These are phyloP conservation scores for Cytospora leucostoma DNA, from an alignment of 2,329 filamentous ascomycete genomes.

Conservation along the genomic window DNA sequence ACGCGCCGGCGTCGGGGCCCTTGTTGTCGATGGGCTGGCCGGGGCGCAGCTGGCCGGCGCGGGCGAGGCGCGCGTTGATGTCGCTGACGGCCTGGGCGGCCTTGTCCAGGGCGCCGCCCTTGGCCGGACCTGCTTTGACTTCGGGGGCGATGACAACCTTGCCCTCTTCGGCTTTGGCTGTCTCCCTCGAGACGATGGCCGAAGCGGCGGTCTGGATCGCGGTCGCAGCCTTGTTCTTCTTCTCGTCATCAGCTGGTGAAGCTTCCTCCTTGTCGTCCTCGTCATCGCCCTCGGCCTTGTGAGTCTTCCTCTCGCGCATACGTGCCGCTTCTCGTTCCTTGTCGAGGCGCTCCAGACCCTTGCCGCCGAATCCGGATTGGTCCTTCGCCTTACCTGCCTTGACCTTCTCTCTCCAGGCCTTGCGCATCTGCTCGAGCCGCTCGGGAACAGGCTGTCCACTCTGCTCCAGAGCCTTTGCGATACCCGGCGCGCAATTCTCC, in stretches of 20 bases:
- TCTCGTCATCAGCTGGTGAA: conserved; percentile 62
- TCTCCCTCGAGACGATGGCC: conserved; percentile 55
- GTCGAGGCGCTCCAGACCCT: conserved; percentile 88
- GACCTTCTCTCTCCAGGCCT: conserved; percentile 82
- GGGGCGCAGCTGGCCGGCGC: conserved; percentile 83
- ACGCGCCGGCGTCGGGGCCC: conserved; percentile 93
- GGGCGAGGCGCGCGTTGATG: conserved; percentile 88
- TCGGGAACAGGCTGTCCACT: conserved; percentile 84
- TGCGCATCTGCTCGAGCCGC: conserved; percentile 63
- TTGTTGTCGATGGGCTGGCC: conserved; percentile 98
- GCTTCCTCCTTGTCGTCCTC: conserved; percentile 71
- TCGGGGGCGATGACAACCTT: conserved; percentile 34
- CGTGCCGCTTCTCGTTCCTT: conserved; percentile 87
- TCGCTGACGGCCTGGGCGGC: conserved; percentile 87
- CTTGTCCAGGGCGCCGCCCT: conserved; percentile 70
- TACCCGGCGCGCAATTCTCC: conserved; percentile 84
- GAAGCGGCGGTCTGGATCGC: conserved; percentile 65
- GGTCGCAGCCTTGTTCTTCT: conserved; percentile 67
- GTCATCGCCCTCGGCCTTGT: conserved; percentile 82
- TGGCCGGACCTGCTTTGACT: conserved; percentile 45
- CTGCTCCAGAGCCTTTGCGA: conserved; percentile 88
- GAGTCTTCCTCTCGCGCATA: conserved; percentile 82
- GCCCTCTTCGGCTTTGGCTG: conserved; percentile 44
- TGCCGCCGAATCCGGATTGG: conserved; percentile 88
- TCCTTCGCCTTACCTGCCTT: conserved; percentile 91